A percentile compares a stretch with the other conserved stretches of the same genome.
phyloP scores from a whole-genome alignment of 345 rosid genomes.

The Eucalyptus cloeziana region DNA sequence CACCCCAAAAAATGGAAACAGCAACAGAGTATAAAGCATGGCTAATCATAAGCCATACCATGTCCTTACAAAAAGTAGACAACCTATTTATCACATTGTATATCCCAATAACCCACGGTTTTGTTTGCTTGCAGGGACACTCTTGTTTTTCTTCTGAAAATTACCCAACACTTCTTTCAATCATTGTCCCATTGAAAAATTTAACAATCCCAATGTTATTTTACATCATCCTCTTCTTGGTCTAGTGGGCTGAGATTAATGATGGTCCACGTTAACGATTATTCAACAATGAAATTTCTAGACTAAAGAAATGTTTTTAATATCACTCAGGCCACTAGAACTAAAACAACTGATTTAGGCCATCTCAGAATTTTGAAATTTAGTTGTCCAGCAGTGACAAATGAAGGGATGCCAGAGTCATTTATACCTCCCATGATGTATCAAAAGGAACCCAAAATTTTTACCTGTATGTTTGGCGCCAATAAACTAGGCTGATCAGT shows the following conservation, averaged over 20 bases:
- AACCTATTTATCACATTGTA: background rate
- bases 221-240: background rate
- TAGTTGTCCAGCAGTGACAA: background rate
- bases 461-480: slow-evolving; percentile 97
- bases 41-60: background rate
- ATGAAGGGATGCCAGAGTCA: background rate
- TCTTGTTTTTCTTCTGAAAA: background rate
- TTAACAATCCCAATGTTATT: background rate
- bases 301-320: background rate
- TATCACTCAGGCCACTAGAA: background rate
- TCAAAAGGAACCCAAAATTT: background rate
- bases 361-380: background rate
- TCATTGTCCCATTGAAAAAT: background rate
- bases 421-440: background rate
- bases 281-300: background rate
- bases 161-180: background rate
- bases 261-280: background rate
- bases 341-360: background rate
- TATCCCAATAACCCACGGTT: background rate
- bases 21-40: background rate
- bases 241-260: background rate
- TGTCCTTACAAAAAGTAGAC: background rate
- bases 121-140: background rate
- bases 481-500: slow-evolving; percentile 98
- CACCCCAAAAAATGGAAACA: background rate